A percentile compares a stretch with the other conserved stretches of the same genome.
These are phyloP conservation scores for Fusarium drepaniforme DNA, from an alignment of 2,329 filamentous ascomycete species.

Conservation along the genomic window DNA sequence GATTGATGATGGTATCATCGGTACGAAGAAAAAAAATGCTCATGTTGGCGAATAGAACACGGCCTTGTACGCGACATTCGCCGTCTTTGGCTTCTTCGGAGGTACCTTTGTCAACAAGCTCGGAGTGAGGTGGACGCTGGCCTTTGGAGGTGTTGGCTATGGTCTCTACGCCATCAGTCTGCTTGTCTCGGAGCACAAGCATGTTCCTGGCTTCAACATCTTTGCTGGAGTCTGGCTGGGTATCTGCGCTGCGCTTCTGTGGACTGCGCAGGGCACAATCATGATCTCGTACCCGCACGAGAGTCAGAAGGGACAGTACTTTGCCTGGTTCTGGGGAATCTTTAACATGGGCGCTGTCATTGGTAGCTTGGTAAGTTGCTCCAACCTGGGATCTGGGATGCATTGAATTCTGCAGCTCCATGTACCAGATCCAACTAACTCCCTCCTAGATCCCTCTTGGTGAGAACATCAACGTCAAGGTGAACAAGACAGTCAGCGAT, in stretches of 20 bases:
- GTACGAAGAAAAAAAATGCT: too few species aligned
- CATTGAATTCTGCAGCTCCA: neutral
- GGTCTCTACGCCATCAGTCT: conserved; percentile 76
- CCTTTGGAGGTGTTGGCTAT: conserved; percentile 82
- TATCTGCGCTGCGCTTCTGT: conserved; percentile 82
- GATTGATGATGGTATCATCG: neutral
- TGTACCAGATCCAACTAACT: neutral
- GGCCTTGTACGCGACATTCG: conserved; percentile 78
- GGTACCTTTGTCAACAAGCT: conserved; percentile 82
- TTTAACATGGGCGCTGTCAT: conserved; percentile 95
- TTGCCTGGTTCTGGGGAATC: conserved; percentile 94
- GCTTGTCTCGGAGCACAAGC: conserved; percentile 76
- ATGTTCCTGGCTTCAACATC: conserved; percentile 56
- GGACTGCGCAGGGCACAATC: conserved; percentile 86
- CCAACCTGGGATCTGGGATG: neutral
- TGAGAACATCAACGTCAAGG: conserved; percentile 40
- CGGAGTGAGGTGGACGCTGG: conserved; percentile 74
- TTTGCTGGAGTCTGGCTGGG: conserved; percentile 83
- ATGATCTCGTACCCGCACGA: conserved; percentile 93
- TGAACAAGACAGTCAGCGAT: conserved; percentile 67
- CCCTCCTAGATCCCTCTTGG: conserved; percentile 60
- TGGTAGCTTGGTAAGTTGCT: conserved; percentile 71
- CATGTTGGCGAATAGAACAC: conserved; percentile 51
- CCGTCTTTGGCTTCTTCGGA: conserved; percentile 75
- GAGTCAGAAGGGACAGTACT: conserved; percentile 85